Evolutionary conservation across 768 basidiomycete genomes (phyloP).

Genomic region (Mycena alexandri): DNA sequence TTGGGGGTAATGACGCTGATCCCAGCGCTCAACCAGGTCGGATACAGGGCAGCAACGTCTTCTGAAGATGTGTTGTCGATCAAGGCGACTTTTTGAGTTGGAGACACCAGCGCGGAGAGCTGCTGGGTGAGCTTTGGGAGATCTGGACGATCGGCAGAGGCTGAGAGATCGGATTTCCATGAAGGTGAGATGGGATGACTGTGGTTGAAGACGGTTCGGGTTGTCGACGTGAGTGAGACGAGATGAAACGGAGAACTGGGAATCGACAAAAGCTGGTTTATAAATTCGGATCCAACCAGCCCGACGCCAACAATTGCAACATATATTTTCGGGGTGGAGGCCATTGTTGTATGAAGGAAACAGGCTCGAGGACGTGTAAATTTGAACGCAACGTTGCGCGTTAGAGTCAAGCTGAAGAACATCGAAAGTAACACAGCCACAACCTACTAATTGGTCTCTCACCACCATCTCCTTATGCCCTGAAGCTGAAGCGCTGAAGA

Average conservation of each 20-base stretch:
- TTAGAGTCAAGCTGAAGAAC: neutral
- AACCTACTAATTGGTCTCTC: neutral
- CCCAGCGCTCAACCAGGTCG: slow-evolving; percentile 80
- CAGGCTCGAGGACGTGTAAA: neutral
- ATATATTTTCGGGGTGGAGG: slow-evolving; percentile 45
- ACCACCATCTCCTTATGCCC: no score
- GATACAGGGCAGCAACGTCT: slow-evolving; percentile 84
- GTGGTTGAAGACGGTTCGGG: slow-evolving; percentile 66
- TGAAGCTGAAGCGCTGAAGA: no score
- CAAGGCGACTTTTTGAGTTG: slow-evolving; percentile 69
- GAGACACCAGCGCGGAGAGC: slow-evolving; percentile 60
- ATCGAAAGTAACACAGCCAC: neutral
- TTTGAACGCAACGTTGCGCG: slow-evolving; percentile 1
- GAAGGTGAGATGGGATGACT: slow-evolving; percentile 58
- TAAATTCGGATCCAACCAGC: slow-evolving; percentile 90
- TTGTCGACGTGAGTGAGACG: slow-evolving; percentile 79
- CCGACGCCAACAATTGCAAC: slow-evolving; percentile 93
- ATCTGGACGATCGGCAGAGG: slow-evolving; percentile 59
- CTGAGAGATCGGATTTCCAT: slow-evolving; percentile 63
- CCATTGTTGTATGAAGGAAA: slow-evolving; percentile 21
- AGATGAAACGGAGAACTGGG: slow-evolving; percentile 72
- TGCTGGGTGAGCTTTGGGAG: slow-evolving; percentile 55
- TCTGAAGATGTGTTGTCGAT: slow-evolving; percentile 96
- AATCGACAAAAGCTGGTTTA: slow-evolving; percentile 81
- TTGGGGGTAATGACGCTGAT: slow-evolving; percentile 95